These are phyloP conservation scores for Alternaria rosae DNA, from an alignment of 2,329 filamentous ascomycete genomes.

Conservation along the genomic window DNA sequence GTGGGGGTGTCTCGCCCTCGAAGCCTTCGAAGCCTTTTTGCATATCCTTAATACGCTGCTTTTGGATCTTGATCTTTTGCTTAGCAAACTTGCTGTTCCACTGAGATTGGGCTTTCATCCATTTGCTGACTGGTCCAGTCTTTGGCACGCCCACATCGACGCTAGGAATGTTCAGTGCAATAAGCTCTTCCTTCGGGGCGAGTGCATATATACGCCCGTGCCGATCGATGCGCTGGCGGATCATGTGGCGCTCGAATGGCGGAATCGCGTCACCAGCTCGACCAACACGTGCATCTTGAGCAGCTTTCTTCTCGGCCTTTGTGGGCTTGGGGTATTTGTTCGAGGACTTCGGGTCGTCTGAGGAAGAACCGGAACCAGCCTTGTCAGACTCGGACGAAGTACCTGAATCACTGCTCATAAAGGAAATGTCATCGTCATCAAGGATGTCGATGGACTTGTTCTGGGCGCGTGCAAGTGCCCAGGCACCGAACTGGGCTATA, in stretches of 20 bases:
- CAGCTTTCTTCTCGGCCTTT: constrained; percentile 19
- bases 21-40: constrained; percentile 74
- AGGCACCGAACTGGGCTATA: constrained; percentile 91
- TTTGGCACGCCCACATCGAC: constrained; percentile 81
- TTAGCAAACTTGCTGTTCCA: constrained; percentile 78
- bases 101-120: constrained; percentile 75
- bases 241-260: constrained; percentile 84
- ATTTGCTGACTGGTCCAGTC: constrained; percentile 78
- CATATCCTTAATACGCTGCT: constrained; percentile 76
- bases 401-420: constrained; percentile 68
- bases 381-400: constrained; percentile 23
- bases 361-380: constrained; percentile 25
- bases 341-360: constrained; percentile 31
- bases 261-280: constrained; percentile 86
- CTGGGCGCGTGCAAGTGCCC: constrained; percentile 85
- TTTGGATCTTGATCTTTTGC: constrained; percentile 75
- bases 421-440: constrained; percentile 77
- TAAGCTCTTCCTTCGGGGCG: constrained; percentile 68
- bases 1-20: constrained; percentile 77
- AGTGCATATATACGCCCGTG: constrained; percentile 78
- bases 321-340: constrained; percentile 23
- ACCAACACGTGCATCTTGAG: constrained; percentile 63
- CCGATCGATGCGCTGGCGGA: constrained; percentile 83
- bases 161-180: constrained; percentile 69
- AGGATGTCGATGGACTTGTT: constrained; percentile 79